A percentile compares a stretch with the other conserved stretches of the same genome.
Evolutionary conservation across 441 rosid genomes (phyloP).

Genomic region (Jatropha podagrica): DNA sequence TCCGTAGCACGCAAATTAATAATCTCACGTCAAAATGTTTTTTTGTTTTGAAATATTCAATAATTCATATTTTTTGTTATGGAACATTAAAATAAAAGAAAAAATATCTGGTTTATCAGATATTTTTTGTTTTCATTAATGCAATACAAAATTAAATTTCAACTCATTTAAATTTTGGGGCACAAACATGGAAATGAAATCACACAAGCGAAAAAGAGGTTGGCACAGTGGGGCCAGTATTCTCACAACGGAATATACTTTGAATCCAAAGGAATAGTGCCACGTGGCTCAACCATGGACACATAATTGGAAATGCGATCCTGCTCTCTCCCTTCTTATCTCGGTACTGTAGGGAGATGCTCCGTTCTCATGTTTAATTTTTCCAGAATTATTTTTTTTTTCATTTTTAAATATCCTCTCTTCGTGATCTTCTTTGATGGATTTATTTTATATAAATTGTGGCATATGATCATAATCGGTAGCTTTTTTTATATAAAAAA

Average conservation of each 20-base stretch:
- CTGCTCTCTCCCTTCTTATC: slow-evolving; percentile 16
- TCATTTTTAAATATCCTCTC: too few relatives aligned
- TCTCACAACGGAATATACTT: slow-evolving; percentile 3
- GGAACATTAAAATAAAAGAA: not conserved
- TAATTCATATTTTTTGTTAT: not conserved
- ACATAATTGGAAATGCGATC: slow-evolving; percentile 10
- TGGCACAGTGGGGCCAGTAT: not conserved
- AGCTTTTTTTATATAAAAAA: too few relatives aligned
- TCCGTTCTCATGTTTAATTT: too few relatives aligned
- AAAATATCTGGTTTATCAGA: not conserved
- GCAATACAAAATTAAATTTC: too few relatives aligned
- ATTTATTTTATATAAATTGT: too few relatives aligned
- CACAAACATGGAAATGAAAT: too few relatives aligned
- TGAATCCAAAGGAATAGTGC: slow-evolving; percentile 21
- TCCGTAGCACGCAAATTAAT: not conserved
- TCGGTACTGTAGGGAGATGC: too few relatives aligned
- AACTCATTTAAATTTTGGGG: too few relatives aligned
- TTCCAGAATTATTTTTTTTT: too few relatives aligned
- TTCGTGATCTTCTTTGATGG: too few relatives aligned
- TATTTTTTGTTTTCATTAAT: too few relatives aligned
- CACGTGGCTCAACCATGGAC: slow-evolving; percentile 29
- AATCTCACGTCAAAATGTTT: not conserved
- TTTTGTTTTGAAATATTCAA: not conserved
- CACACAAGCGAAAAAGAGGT: not conserved
- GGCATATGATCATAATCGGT: too few relatives aligned